These are phyloP conservation scores for Nicotiana paniculata DNA, from an alignment of 257 asterid genomes.

Conservation along the genomic window DNA sequence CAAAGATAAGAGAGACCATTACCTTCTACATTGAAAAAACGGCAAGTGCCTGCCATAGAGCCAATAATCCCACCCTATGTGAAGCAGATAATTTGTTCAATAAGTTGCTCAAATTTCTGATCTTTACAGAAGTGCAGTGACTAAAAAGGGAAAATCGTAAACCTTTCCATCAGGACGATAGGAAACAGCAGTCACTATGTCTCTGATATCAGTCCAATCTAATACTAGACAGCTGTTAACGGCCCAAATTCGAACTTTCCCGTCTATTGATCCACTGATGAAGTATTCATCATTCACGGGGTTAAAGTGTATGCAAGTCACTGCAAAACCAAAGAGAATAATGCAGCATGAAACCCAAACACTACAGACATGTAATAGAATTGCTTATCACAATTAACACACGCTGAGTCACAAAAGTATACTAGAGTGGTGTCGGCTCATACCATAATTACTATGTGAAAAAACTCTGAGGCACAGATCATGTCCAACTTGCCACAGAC, in stretches of 20 bases:
- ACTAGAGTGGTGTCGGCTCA: not conserved
- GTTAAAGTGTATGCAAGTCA: conserved; percentile 77
- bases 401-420: not conserved
- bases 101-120: not conserved
- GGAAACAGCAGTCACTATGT: conserved; percentile 84
- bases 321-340: conserved; percentile 38
- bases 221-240: conserved; percentile 60
- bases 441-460: conserved; percentile 79
- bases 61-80: conserved; percentile 81
- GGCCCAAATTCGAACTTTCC: conserved; percentile 89
- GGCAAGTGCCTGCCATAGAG: conserved; percentile 65
- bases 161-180: conserved; percentile 89
- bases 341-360: not conserved
- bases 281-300: conserved; percentile 69
- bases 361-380: not conserved
- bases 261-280: conserved; percentile 93
- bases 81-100: conserved; percentile 11
- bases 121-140: not conserved
- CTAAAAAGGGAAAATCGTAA: conserved; percentile 5
- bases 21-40: conserved; percentile 69
- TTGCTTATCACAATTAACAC: not conserved
- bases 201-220: conserved; percentile 76
- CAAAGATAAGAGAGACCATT: not conserved
- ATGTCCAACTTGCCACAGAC: conserved; percentile 79
- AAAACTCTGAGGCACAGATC: conserved; percentile 72